Evolutionary conservation across 2,329 filamentous ascomycete species (phyloP).

Genomic region (Claviceps capensis): DNA sequence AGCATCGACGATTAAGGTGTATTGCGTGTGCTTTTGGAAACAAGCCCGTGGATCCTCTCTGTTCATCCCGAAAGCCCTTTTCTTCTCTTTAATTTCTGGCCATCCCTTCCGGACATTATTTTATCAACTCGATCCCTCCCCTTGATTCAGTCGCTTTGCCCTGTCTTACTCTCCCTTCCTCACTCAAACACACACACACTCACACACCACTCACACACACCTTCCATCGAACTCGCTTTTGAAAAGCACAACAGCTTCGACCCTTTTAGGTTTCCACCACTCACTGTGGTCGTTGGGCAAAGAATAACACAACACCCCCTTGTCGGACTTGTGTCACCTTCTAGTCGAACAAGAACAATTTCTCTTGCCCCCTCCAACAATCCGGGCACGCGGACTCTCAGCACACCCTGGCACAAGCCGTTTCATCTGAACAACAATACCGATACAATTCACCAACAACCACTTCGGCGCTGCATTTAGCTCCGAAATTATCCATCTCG

Average conservation of each 20-base stretch:
- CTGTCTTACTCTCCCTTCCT: background rate
- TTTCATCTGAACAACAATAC: background rate
- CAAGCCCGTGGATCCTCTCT: conserved; percentile 4
- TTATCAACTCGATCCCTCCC: conserved; percentile 4
- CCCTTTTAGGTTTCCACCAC: background rate
- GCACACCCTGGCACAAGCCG: background rate
- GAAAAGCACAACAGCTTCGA: background rate
- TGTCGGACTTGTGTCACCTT: too few relatives aligned
- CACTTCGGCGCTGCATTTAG: background rate
- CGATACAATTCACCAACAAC: background rate
- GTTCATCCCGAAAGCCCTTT: conserved; percentile 4
- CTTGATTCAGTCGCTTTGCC: background rate
- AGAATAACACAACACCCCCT: background rate
- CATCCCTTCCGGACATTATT: conserved; percentile 4
- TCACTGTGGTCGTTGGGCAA: background rate
- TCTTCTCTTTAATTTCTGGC: background rate
- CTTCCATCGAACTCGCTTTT: background rate
- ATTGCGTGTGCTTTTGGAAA: background rate
- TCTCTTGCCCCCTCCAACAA: background rate
- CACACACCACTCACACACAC: background rate
- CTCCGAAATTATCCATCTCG: background rate
- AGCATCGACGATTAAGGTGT: conserved; percentile 6
- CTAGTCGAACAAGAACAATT: background rate
- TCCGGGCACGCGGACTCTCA: background rate
- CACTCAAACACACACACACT: background rate